Evolutionary conservation across 2,329 filamentous ascomycete genomes (phyloP), one percentile per base, ranked within the genome.

Genomic region (Pochonia chlamydosporia): DNA sequence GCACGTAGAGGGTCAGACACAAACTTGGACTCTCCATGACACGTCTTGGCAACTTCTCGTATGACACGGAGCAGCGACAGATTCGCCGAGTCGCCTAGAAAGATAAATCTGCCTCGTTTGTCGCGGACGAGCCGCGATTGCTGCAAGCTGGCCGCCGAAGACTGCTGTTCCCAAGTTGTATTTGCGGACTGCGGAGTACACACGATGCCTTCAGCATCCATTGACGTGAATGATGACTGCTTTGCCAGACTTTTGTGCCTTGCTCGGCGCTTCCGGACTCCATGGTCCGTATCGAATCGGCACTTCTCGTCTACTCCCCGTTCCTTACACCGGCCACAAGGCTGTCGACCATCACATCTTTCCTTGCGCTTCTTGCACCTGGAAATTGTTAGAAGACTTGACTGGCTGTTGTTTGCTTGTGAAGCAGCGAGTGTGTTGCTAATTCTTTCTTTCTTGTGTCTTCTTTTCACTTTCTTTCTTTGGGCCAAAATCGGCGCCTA

Each of bases 321-420:
- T 20, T 47, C 30, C 7, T n/a, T 23, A 18, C 48, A 50, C 13
- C 45, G 40, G 7, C 37, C 44, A 26, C 48, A 50, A 3, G 48
- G 48, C 20, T 50, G 44, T 4, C 21, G 20, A 21, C 48, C 48
- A 23, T 50, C 48, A 20, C 48, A 50, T 33, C 40, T 43, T 30
- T 47, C 44, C 40, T 50, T 50, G 20, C 48, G 39, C 10, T 28
- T 30, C 35, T 46, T 46, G 23, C 43, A 46, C 25, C 43, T 46
- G 20, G n/a, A n/a, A 16, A n/a, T 7, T n/a, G 16, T 25, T 25
- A 23, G 23, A 26, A 20, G 10, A 23, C 10, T 25, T n/a, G 8
- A 20, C 20, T 18, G 20, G 18, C 9, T 20, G 10, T 13, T 18
- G 18, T 10, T 20, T 13, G 10, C n/a, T n/a, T n/a, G n/a, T n/a